Base-by-base conservation (phyloP, 441 rosid species). In the Pelargonium myrrhifolium region DNA sequence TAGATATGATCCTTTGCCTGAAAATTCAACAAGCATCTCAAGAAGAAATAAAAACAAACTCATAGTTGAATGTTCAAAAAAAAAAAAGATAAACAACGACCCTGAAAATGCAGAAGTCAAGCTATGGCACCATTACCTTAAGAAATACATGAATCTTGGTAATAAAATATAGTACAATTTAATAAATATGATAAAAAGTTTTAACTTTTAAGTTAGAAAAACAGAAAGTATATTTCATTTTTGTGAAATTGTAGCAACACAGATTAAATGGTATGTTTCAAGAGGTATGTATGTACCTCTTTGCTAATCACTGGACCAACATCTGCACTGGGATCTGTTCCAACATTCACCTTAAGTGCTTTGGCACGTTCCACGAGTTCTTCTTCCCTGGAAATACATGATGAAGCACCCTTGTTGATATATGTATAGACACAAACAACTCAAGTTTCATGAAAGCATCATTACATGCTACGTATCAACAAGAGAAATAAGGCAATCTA, bases 311-410 rank as follows among this genome's bases (percentile, higher is more conserved):
- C 56, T 49, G 56, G 56, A n/a, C 56, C 56, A 49, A 49, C 56
- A 49, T 49, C 56, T 15, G 56, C 56, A 49, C 17, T 49, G 56
- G 56, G 56, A 49, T 49, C 56, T 14, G 56, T 49, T 15, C 56
- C 56, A n/a, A 49, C 56, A 49, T 49, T 49, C 56, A 49, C 56
- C 15, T 49, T 49, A n/a, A 49, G 56, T 49, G 56, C 56, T n/a
- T 49, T 49, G 56, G 56, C 56, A 49, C 56, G 56, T 3, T 49
- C 77, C 74, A 78, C 74, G 64, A 83, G 79, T 76, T 79, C 72
- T 3, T 76, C 74, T 68, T 80, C 79, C 81, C 84, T 83, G 78
- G 11, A 59, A 70, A 62, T 37, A 60, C 17, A n/a, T 40, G 53
- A 20, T 10, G 65, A 49, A 73, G 65, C 14, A 65, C 12, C 58